Evolutionary conservation across 371 early-diverging fungal genomes (phyloP), one percentile per base, ranked within the genome.

Genomic region (Choanephora cucurbitarum): DNA sequence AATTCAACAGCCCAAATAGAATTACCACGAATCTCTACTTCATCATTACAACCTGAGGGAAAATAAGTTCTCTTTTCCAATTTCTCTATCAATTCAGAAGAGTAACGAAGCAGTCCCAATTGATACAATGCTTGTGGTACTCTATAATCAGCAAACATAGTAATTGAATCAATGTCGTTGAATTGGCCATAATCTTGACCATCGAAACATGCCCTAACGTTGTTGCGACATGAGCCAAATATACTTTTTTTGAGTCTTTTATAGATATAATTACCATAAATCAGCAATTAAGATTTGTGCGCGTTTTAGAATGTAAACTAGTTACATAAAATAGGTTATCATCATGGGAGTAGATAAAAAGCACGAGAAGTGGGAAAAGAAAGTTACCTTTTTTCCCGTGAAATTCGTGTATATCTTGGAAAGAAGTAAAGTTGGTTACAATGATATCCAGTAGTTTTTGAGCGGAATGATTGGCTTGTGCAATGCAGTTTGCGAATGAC

Each of bases 131-230:
- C 52, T 49, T 52, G 28, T 45, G 22, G 42, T 41, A 45, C 21
- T 57, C 92, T 79, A 58, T 95, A 95, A 73, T 95, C 95, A 5
- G 95, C 95, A 86, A 95, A 93, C 93, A 95, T 95, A 17, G 95
- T 95, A 47, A 95, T 82, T 5, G 72, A 54, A 62, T 90, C 90
- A 66, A 95, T 93, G 63, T 93, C 92, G 21, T 73, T 45, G 66
- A 93, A 93, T 7, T 62, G 42, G 1, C 94, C 92, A 49, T 64
- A 65, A 0, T 68, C 64, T 57, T 71, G 34, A 28, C 91, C 90
- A 66, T 92, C 89, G 57, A 94, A 94, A 56, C 93, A 93, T 13
- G 91, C 92, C 92, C 87, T 86, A 57, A 9, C 13, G 23, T 21
- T 46, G 33, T 40, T 22, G n/a, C 13, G 41, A 54, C 33, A 47